Evolutionary conservation across 2,329 filamentous ascomycete genomes (phyloP).

Genomic region (Diaporthe eres): DNA sequence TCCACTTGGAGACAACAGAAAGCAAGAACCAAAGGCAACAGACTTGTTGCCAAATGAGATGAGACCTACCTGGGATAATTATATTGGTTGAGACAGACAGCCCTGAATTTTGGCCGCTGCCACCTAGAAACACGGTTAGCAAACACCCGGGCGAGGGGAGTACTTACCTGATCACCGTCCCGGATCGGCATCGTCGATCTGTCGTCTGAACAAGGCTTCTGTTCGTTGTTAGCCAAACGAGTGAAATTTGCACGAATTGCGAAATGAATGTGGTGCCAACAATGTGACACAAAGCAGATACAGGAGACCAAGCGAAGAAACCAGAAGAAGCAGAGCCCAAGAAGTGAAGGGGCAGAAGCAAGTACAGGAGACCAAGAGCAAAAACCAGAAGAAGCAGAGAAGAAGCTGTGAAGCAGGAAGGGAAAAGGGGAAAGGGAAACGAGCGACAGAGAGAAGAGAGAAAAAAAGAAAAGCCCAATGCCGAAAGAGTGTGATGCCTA

Average conservation of each 20-base stretch:
- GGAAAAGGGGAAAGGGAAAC: neutral
- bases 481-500: constrained; percentile 7
- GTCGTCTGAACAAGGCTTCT: neutral
- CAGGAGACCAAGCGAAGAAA: constrained; percentile 10
- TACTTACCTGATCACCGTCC: neutral
- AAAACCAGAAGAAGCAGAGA: constrained; percentile 5
- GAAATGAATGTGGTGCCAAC: constrained; percentile 16
- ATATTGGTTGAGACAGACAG: neutral
- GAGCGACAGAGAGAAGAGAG: neutral
- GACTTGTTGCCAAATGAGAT: neutral
- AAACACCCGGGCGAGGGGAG: neutral
- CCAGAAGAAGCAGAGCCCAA: constrained; percentile 3
- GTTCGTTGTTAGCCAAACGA: constrained; percentile 9
- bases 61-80: neutral
- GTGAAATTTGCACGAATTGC: neutral
- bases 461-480: neutral
- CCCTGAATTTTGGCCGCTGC: constrained; percentile 26
- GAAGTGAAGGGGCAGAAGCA: neutral
- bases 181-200: neutral
- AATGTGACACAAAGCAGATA: constrained; percentile 12
- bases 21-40: neutral
- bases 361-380: constrained; percentile 13
- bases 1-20: neutral
- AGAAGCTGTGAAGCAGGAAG: neutral
- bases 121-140: constrained; percentile 20